phyloP scores from a whole-genome alignment of 1,284 basidiomycete genomes.

The Nidula niveotomentosa region DNA sequence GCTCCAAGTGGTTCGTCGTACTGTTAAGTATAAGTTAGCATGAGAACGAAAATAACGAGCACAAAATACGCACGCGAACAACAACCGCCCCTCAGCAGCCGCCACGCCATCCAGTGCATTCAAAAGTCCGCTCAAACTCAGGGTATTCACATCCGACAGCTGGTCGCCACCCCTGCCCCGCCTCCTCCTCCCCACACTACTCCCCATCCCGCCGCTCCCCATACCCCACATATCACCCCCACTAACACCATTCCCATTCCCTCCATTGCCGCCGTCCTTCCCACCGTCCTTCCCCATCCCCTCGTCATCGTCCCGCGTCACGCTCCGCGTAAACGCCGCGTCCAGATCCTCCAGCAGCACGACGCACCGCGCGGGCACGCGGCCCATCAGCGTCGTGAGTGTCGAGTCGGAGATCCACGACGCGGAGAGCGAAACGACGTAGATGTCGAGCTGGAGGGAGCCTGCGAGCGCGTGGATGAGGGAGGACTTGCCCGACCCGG shows the following conservation, averaged over 20 bases:
- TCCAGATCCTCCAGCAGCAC: constrained; percentile 84
- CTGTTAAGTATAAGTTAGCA: constrained; percentile 24
- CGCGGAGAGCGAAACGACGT: constrained; percentile 73
- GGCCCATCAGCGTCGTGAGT: constrained; percentile 76
- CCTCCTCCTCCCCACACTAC: constrained; percentile 22
- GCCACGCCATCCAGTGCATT: constrained; percentile 89
- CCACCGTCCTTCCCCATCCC: constrained; percentile 30
- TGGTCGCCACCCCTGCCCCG: constrained; percentile 52
- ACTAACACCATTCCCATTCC: constrained; percentile 23
- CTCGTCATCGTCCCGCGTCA: constrained; percentile 55
- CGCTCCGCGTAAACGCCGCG: constrained; percentile 77
- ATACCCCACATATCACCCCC: constrained; percentile 4
- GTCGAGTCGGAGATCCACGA: constrained; percentile 79
- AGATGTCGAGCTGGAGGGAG: constrained; percentile 79
- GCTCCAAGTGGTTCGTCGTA: constrained; percentile 83
- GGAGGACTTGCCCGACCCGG: constrained; percentile 80
- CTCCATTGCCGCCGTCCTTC: constrained; percentile 31
- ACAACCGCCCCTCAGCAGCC: constrained; percentile 77
- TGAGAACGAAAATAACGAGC: background rate
- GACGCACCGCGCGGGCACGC: constrained; percentile 80
- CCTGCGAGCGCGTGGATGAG: constrained; percentile 85
- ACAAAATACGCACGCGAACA: constrained; percentile 69
- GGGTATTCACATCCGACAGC: constrained; percentile 74
- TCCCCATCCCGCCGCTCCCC: constrained; percentile 6
- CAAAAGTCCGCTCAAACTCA: constrained; percentile 78